phyloP scores from a whole-genome alignment of 2,329 filamentous ascomycete genomes.

The Fusarium metavorans region DNA sequence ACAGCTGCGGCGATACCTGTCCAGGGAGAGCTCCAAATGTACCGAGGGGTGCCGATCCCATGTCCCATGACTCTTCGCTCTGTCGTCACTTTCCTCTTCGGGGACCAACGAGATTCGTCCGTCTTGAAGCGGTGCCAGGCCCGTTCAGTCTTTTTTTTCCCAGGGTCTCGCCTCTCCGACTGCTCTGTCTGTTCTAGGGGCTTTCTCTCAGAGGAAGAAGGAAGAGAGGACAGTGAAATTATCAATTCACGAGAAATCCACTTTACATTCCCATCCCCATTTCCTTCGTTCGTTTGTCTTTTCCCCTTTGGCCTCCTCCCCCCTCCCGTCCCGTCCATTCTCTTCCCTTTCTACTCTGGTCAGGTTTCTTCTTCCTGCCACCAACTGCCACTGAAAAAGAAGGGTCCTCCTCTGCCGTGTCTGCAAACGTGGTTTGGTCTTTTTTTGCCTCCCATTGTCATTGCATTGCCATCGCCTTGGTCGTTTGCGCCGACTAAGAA shows the following conservation, averaged over 20 bases:
- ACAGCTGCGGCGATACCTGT: slow-evolving; percentile 12
- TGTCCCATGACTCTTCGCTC: slow-evolving; percentile 39
- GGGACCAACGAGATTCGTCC: slow-evolving; percentile 22
- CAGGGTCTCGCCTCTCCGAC: slow-evolving; percentile 25
- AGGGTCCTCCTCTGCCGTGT: slow-evolving; percentile 10
- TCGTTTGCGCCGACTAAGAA: slow-evolving; percentile 35
- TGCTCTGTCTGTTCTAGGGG: slow-evolving; percentile 3
- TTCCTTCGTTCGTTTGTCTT: slow-evolving; percentile 21
- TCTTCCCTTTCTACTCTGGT: slow-evolving; percentile 28
- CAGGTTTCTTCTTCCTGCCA: slow-evolving; percentile 35
- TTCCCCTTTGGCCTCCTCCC: background rate
- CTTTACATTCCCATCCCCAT: slow-evolving; percentile 37
- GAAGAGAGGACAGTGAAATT: slow-evolving; percentile 27
- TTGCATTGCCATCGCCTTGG: slow-evolving; percentile 18
- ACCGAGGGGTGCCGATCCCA: slow-evolving; percentile 29
- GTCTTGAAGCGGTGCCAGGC: slow-evolving; percentile 1
- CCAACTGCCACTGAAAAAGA: slow-evolving; percentile 19
- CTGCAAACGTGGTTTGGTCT: slow-evolving; percentile 25
- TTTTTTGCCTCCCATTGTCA: slow-evolving; percentile 24
- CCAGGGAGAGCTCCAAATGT: slow-evolving; percentile 4
- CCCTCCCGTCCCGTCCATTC: slow-evolving; percentile 10
- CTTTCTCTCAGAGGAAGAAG: background rate
- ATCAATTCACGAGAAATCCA: slow-evolving; percentile 40
- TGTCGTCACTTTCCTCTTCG: slow-evolving; percentile 44
- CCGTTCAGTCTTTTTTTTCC: slow-evolving; percentile 20